These are phyloP conservation scores for Marasmius fiardii DNA, from an alignment of 1,284 basidiomycete species.

Conservation along the genomic window DNA sequence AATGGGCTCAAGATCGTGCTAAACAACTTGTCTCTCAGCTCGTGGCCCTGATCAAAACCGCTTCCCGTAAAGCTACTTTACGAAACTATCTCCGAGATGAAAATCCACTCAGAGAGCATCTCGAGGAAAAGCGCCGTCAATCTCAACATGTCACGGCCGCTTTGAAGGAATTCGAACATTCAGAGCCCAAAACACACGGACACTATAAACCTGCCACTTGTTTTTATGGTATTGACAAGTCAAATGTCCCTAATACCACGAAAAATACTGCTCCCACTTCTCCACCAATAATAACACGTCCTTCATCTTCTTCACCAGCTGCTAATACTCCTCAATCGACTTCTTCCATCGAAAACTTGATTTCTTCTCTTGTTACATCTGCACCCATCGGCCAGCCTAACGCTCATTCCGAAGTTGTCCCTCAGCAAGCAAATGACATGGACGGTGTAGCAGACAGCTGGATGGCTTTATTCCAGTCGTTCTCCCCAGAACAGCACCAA, in stretches of 20 bases:
- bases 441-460: slow-evolving; percentile 45
- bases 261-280: not conserved
- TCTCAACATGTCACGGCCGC: not conserved
- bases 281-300: not conserved
- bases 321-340: not conserved
- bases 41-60: slow-evolving; percentile 54
- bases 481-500: slow-evolving; percentile 22
- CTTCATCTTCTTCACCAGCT: not conserved
- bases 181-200: slow-evolving; percentile 25
- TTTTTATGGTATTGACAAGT: slow-evolving; percentile 22
- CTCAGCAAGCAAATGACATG: slow-evolving; percentile 23
- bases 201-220: slow-evolving; percentile 33
- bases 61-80: slow-evolving; percentile 49
- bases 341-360: not conserved
- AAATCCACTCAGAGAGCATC: not conserved
- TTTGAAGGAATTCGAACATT: slow-evolving; percentile 7
- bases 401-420: not conserved
- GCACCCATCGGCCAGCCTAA: not conserved
- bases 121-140: not conserved
- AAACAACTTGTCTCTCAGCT: slow-evolving; percentile 61
- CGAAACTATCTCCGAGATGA: slow-evolving; percentile 31
- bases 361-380: not conserved
- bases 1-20: slow-evolving; percentile 61
- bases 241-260: not conserved
- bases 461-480: slow-evolving; percentile 45